Conservation (phyloP, 306 rosid genomes). For the Leucaena leucocephala region DNA sequence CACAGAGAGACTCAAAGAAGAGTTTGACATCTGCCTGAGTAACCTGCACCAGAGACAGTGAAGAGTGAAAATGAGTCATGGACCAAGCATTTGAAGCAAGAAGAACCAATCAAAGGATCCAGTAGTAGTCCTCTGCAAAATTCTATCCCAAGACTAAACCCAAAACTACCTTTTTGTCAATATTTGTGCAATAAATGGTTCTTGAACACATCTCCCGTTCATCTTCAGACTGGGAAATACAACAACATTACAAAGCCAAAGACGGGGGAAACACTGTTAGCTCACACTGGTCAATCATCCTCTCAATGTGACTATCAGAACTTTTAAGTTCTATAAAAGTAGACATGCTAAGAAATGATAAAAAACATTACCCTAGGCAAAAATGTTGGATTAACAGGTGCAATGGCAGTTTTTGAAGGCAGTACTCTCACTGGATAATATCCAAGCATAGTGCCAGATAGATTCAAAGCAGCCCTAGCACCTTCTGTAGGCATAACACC, state of each 20-base stretch:
- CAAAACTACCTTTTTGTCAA: slow-evolving; percentile 88
- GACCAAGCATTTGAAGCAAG: slow-evolving; percentile 19
- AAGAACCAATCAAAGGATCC: not conserved
- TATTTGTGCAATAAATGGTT: slow-evolving; percentile 94
- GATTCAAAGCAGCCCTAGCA: slow-evolving; percentile 88
- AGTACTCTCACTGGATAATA: slow-evolving; percentile 89
- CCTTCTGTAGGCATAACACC: slow-evolving; percentile 64
- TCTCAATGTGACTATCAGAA: slow-evolving; percentile 3
- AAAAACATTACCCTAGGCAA: slow-evolving; percentile 80
- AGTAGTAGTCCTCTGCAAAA: slow-evolving; percentile 26
- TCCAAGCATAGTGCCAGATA: slow-evolving; percentile 97
- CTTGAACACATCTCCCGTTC: slow-evolving; percentile 99
- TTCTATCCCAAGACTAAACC: slow-evolving; percentile 20
- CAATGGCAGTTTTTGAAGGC: slow-evolving; percentile 98
- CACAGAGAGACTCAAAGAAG: slow-evolving; percentile 92
- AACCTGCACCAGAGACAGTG: slow-evolving; percentile 55
- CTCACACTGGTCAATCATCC: slow-evolving; percentile 16
- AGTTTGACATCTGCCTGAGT: slow-evolving; percentile 92
- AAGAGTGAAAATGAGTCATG: slow-evolving; percentile 20
- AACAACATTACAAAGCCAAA: slow-evolving; percentile 37
- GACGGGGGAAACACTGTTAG: slow-evolving; percentile 31
- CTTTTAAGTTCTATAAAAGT: not conserved
- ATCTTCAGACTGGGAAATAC: slow-evolving; percentile 72
- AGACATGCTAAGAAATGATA: slow-evolving; percentile 4
- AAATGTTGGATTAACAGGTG: slow-evolving; percentile 93